These are phyloP conservation scores for Spathaspora boniae DNA, from an alignment of 805 yeast species.

Conservation along the genomic window DNA sequence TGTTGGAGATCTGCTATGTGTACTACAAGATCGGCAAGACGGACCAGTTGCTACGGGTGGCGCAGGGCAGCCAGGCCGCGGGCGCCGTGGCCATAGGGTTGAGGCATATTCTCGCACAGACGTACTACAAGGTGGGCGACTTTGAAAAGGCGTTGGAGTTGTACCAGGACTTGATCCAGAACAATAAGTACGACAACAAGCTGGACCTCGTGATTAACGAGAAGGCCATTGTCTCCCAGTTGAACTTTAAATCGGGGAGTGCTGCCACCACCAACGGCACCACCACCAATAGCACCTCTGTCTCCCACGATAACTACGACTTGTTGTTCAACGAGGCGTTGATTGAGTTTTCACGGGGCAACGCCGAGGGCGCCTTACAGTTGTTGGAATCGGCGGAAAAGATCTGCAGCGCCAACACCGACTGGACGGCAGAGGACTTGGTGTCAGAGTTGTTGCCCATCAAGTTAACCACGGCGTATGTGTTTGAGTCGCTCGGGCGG, in stretches of 20 bases:
- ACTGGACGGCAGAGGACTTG: conserved; percentile 44
- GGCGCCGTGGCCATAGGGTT: conserved; percentile 30
- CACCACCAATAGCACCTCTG: conserved; percentile 6
- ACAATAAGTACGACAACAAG: conserved; percentile 38
- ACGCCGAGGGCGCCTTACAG: conserved; percentile 37
- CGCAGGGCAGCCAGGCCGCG: conserved; percentile 11
- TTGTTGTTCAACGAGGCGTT: conserved; percentile 57
- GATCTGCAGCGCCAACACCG: conserved; percentile 38
- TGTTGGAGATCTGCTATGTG: conserved; percentile 56
- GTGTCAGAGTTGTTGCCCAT: conserved; percentile 58
- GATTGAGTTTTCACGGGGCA: conserved; percentile 40
- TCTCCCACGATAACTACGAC: conserved; percentile 55
- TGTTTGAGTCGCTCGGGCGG: conserved; percentile 37
- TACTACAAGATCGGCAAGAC: conserved; percentile 54
- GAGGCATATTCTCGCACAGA: conserved; percentile 52
- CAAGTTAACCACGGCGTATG: conserved; percentile 55
- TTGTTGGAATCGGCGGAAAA: conserved; percentile 45
- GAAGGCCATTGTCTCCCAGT: conserved; percentile 62
- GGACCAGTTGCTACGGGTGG: conserved; percentile 20
- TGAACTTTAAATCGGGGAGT: conserved; percentile 16
- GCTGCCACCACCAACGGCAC: conserved; percentile 1
- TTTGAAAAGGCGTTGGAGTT: conserved; percentile 39
- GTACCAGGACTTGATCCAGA: conserved; percentile 40
- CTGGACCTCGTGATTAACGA: conserved; percentile 61
- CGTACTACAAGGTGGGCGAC: conserved; percentile 47